Percentiles rank a stretch among this genome's conserved stretches.
These are phyloP conservation scores for Pseudevernia furfuracea DNA, from an alignment of 495 filamentous ascomycete species.

Conservation along the genomic window DNA sequence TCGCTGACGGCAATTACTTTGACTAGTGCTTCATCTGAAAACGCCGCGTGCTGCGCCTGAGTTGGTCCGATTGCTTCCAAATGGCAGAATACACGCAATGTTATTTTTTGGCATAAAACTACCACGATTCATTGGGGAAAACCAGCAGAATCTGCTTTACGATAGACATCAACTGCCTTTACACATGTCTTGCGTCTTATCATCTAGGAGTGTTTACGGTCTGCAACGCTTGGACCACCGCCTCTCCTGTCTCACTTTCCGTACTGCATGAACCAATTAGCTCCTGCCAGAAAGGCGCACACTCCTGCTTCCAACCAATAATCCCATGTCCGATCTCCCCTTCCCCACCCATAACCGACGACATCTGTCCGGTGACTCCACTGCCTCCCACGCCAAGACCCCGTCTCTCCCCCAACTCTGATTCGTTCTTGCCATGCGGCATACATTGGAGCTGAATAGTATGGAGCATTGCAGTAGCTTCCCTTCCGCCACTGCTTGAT, in stretches of 20 bases:
- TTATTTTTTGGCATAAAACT: neutral
- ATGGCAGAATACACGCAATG: neutral
- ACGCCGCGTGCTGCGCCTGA: neutral
- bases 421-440: neutral
- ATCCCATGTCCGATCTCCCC: neutral
- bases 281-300: too few relatives aligned
- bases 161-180: neutral
- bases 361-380: conserved; percentile 1
- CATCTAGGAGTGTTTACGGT: neutral
- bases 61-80: conserved; percentile 24
- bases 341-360: neutral
- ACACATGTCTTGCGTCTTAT: neutral
- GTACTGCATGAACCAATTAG: neutral
- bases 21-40: neutral
- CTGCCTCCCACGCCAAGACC: neutral
- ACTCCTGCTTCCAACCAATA: conserved; percentile 1
- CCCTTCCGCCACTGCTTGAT: neutral
- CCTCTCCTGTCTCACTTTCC: neutral
- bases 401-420: neutral
- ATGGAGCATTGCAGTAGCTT: neutral
- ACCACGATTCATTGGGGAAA: neutral
- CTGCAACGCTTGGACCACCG: neutral
- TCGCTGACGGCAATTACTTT: neutral
- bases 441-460: neutral
- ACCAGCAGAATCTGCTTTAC: neutral